Evolutionary conservation across 2,329 filamentous ascomycete species (phyloP).

Genomic region (Hypoxylon sp.): DNA sequence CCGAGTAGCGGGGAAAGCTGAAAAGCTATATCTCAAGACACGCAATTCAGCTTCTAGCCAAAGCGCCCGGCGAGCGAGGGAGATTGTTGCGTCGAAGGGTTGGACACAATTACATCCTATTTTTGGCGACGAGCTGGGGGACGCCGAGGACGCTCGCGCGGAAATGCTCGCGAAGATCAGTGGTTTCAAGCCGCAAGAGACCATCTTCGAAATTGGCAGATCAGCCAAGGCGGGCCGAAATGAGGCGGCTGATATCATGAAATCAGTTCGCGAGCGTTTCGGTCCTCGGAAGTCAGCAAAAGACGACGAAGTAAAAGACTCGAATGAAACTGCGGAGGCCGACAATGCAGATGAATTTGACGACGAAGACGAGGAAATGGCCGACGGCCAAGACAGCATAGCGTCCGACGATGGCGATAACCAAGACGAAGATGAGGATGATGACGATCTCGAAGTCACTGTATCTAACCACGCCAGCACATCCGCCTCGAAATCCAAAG

Average conservation of each 20-base stretch:
- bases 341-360: conserved; percentile 37
- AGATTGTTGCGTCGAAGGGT: conserved; percentile 77
- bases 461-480: conserved; percentile 70
- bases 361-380: conserved; percentile 33
- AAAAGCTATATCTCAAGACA: conserved; percentile 92
- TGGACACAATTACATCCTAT: conserved; percentile 85
- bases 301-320: conserved; percentile 57
- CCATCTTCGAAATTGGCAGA: conserved; percentile 93
- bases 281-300: conserved; percentile 68
- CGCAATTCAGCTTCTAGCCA: conserved; percentile 90
- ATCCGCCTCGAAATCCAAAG: conserved; percentile 59
- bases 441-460: conserved; percentile 75
- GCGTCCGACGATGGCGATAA: neutral
- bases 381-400: neutral
- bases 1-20: conserved; percentile 85
- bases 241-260: conserved; percentile 83
- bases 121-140: conserved; percentile 78
- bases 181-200: conserved; percentile 90
- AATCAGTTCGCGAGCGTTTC: conserved; percentile 77
- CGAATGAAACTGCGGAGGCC: conserved; percentile 47
- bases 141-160: conserved; percentile 79
- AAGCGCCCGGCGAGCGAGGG: conserved; percentile 89
- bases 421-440: conserved; percentile 53
- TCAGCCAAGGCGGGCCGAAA: conserved; percentile 73
- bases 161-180: conserved; percentile 92